These are phyloP conservation scores for Carex cristatella DNA, from an alignment of 176 grass and related monocot species.

Conservation along the genomic window DNA sequence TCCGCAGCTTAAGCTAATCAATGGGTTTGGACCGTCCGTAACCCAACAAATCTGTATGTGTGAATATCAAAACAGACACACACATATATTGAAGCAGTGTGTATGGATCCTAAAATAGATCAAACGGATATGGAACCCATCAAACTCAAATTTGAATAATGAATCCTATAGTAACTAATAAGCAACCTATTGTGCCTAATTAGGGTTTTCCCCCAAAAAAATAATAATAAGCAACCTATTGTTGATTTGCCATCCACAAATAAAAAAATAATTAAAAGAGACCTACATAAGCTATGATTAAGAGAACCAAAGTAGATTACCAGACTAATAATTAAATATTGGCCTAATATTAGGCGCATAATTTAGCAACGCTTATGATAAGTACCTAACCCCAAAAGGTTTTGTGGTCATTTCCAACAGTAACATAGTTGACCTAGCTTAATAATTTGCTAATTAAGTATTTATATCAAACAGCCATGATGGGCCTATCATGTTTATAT, in stretches of 20 bases:
- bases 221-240: background rate
- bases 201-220: background rate
- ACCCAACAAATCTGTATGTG: too few species aligned
- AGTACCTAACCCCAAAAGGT: background rate
- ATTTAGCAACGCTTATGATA: background rate
- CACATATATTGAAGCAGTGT: too few species aligned
- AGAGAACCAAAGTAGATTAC: conserved; percentile 13
- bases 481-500: too few species aligned
- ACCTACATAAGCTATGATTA: background rate
- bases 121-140: too few species aligned
- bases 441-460: background rate
- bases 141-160: too few species aligned
- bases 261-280: background rate
- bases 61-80: too few species aligned
- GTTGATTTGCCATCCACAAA: background rate
- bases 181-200: background rate
- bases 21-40: too few species aligned
- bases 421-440: background rate
- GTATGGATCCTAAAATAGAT: too few species aligned
- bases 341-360: conserved; percentile 3
- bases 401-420: background rate
- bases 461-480: background rate
- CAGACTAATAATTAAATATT: conserved; percentile 5
- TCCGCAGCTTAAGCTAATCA: too few species aligned
- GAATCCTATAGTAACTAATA: background rate